Base-by-base conservation (phyloP, 2,329 filamentous ascomycete genomes). In the Ilyonectria destructans region DNA sequence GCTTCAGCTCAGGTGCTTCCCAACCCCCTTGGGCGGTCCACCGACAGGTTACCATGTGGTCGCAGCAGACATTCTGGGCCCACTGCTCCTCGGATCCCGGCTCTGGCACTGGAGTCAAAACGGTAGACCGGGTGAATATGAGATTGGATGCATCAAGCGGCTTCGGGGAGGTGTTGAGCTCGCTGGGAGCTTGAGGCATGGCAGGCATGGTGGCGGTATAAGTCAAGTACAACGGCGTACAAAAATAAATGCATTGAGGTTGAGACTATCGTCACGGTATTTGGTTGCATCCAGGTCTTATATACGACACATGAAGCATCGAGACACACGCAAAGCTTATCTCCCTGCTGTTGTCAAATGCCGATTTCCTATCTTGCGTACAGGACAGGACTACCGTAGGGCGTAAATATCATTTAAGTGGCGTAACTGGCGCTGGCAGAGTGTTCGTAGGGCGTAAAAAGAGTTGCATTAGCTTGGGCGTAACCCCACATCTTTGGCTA, bases 111-210 rank as follows among this genome's bases (percentile, higher is more conserved):
- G 62, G 56, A 7, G 37, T 26, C n/a, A 59, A 46, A 10, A 23
- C 21, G 1, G 56, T 52, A 2, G 62, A 40, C 13, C 35, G 35
- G 13, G 33, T 56, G 40, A 43, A 49, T 17, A 48, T 60, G 40
- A 60, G 49, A 17, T 35, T 49, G 43, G 62, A 65, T 29, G 62
- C 62, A 29, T 65, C 57, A n/a, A 65, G 62, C 31, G 55, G 56
- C 21, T 54, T 45, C 37, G 55, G 37, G 19, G 55, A 8, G 6
- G 29, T 33, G 26, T 19, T 49, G 43, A 17, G 29, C 17, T 21
- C 19, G 17, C 9, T 33, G 33, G 17, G 8, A n/a, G 37, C 37
- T 13, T 40, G 13, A 40, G 37, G 15, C 12, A 13, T 6, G 4
- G 40, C 40, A n/a, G 29, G n/a, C 9, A 35, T 55, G n/a, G 5